These are phyloP conservation scores for Fraxinus paxiana DNA, from an alignment of 305 asterid genomes.

Conservation along the genomic window DNA sequence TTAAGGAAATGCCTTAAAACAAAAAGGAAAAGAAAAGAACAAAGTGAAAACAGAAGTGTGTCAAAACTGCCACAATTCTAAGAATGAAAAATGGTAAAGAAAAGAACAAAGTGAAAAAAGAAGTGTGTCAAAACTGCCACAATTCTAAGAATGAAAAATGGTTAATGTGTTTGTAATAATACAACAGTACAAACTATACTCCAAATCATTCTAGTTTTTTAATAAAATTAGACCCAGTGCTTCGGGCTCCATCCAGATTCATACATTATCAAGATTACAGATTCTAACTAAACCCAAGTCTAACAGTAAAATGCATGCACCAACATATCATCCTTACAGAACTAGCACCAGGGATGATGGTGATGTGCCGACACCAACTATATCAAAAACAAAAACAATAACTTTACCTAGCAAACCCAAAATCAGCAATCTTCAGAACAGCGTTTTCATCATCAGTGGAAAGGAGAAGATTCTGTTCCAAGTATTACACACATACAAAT, in stretches of 20 bases:
- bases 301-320: background rate
- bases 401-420: conserved; percentile 91
- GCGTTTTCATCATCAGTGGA: conserved; percentile 54
- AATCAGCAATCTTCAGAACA: conserved; percentile 89
- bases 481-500: conserved; percentile 26
- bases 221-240: background rate
- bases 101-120: background rate
- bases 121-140: background rate
- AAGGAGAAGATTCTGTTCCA: conserved; percentile 78
- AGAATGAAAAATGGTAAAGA: background rate
- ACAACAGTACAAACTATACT: background rate
- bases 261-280: background rate
- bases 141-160: background rate
- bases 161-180: background rate
- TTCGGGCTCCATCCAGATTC: background rate
- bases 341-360: background rate
- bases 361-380: background rate
- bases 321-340: background rate
- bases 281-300: background rate
- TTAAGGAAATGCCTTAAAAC: background rate
- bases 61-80: background rate
- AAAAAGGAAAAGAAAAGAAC: background rate
- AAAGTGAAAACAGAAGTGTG: background rate
- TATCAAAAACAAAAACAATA: conserved; percentile 3
- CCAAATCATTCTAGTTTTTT: background rate